Evolutionary conservation across 225 moss, liverwort and hornwort species (phyloP).

Genomic region (Ulota crispa): DNA sequence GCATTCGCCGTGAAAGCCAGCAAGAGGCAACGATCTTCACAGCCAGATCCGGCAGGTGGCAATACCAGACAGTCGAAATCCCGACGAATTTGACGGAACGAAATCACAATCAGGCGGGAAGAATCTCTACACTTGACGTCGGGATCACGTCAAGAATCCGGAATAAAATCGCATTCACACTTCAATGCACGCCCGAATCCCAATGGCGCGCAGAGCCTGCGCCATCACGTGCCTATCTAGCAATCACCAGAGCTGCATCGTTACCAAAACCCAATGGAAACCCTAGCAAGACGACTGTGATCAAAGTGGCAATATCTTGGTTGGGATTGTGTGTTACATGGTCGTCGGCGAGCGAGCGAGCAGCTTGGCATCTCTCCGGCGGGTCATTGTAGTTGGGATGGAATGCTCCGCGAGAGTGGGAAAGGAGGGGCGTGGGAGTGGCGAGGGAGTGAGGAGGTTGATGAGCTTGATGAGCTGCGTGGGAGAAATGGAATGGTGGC

Average conservation of each 20-base stretch:
- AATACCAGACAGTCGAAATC: not conserved
- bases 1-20: not conserved
- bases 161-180: not conserved
- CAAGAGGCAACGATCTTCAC: not conserved
- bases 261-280: not conserved
- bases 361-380: too few relatives aligned
- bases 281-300: not conserved
- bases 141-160: conserved; percentile 8
- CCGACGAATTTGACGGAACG: not conserved
- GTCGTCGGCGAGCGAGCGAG: too few relatives aligned
- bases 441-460: too few relatives aligned
- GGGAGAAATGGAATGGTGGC: too few relatives aligned
- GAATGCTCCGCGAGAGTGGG: too few relatives aligned
- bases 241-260: too few relatives aligned
- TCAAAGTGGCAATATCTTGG: too few relatives aligned
- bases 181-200: not conserved
- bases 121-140: not conserved
- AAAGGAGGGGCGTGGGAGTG: too few relatives aligned
- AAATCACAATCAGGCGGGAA: not conserved
- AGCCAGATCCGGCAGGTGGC: not conserved
- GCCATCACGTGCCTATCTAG: too few relatives aligned
- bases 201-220: not conserved
- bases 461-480: too few relatives aligned
- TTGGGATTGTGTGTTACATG: too few relatives aligned
- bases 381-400: too few relatives aligned